Percentiles rank a stretch among this genome's conserved stretches.
phyloP scores from a whole-genome alignment of 2,329 filamentous ascomycete genomes.

The Colletotrichum eleusines region DNA sequence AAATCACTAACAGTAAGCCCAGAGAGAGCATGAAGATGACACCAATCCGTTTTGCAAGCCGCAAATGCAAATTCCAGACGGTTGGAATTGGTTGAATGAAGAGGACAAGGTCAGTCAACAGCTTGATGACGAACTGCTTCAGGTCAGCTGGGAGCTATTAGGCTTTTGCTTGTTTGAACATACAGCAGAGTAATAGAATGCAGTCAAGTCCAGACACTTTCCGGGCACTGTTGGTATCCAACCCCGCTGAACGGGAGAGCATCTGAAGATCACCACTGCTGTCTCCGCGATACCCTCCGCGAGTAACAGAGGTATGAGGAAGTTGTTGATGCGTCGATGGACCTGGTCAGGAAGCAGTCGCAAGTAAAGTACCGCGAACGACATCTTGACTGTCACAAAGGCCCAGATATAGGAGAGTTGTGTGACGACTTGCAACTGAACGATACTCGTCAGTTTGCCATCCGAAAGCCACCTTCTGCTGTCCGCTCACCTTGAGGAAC shows the following conservation, averaged over 20 bases:
- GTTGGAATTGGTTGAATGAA: constrained; percentile 54
- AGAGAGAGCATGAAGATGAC: constrained; percentile 48
- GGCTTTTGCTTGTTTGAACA: background rate
- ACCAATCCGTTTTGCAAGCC: constrained; percentile 47
- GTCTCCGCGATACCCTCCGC: constrained; percentile 41
- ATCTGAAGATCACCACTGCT: constrained; percentile 41
- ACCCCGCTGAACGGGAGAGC: constrained; percentile 37
- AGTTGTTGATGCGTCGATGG: constrained; percentile 38
- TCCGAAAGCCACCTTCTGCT: background rate
- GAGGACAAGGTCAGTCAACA: constrained; percentile 52
- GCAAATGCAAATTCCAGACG: constrained; percentile 52
- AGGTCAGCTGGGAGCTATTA: background rate
- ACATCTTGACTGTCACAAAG: constrained; percentile 42
- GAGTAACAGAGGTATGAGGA: constrained; percentile 34
- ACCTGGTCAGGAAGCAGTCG: constrained; percentile 39
- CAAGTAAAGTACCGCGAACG: constrained; percentile 40
- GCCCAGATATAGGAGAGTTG: constrained; percentile 42
- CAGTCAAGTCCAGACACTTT: constrained; percentile 48
- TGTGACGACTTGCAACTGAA: constrained; percentile 40
- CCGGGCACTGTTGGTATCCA: constrained; percentile 40
- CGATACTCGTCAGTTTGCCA: background rate
- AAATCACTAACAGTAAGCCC: constrained; percentile 45
- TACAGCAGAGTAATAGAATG: constrained; percentile 40
- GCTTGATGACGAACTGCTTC: constrained; percentile 50
- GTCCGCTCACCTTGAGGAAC: constrained; percentile 30